Base-by-base conservation (phyloP, 768 basidiomycete species). In the Aureoboletus auriporus region DNA sequence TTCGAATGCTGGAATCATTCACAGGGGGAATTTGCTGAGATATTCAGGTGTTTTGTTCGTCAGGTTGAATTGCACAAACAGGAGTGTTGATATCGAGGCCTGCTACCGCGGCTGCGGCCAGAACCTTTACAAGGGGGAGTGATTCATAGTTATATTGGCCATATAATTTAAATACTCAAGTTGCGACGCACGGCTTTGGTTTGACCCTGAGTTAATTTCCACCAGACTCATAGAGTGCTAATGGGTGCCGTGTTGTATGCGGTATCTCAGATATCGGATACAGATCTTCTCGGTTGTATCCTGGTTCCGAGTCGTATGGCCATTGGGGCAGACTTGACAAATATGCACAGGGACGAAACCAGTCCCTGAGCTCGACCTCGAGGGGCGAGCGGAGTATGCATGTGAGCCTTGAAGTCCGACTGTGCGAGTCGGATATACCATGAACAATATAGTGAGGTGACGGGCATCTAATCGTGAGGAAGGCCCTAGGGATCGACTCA, bases 151-250 rank as follows among this genome's bases (percentile, higher is more conserved):
- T 39, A 29, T 33, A 8, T 40, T 13, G 46, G 12, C n/a, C 8
- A 28, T 28, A 7, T 5, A 12, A 2, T 20, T n/a, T 23, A 9
- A 5, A 27, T 8, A 26, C 14, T 23, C 20, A 23, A 23, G 20
- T 23, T 20, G 3, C 23, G 14, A 65, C 64, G n/a, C 47, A 67
- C 65, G 33, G 51, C 46, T 61, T 57, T 65, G 16, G 57, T 56
- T 49, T 65, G 63, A 38, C 61, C 66, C n/a, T 65, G 65, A 11
- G 36, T 28, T 23, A 38, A 8, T 34, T 47, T 16, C 38, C 63
- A 56, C 60, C 62, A 62, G n/a, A n/a, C n/a, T n/a, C n/a, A n/a
- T 16, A 65, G 47, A 33, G 55, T 61, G 35, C 64, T 63, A 27
- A 63, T 41, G 28, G 59, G 55, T 47, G 57, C 43, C 61, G 67